phyloP scores from a whole-genome alignment of 192 early-diverging fungal species.

The Rhizophagus clarus region DNA sequence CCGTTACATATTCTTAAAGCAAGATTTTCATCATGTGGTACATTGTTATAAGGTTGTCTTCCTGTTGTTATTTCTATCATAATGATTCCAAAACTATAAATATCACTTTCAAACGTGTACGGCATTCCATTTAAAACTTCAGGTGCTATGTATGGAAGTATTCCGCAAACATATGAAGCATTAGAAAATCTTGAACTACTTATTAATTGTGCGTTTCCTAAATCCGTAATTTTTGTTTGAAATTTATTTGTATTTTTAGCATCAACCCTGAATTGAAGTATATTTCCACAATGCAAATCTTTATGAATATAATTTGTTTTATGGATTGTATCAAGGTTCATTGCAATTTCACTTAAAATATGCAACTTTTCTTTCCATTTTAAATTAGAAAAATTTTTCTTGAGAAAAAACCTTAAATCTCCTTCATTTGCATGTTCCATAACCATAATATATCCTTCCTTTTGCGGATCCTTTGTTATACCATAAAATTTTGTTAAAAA shows the following conservation, averaged over 20 bases:
- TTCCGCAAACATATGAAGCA: conserved; percentile 32
- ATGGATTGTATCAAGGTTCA: conserved; percentile 26
- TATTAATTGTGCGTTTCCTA: conserved; percentile 23
- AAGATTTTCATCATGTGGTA: not conserved
- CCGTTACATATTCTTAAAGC: conserved; percentile 6
- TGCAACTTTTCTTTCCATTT: conserved; percentile 4
- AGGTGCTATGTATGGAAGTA: conserved; percentile 46
- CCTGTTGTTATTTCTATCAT: conserved; percentile 46
- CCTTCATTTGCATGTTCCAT: not conserved
- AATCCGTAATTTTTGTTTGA: conserved; percentile 34
- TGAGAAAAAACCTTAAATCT: not conserved
- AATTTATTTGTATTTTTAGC: conserved; percentile 29
- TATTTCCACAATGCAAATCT: conserved; percentile 32
- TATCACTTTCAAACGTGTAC: conserved; percentile 40
- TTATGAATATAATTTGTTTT: conserved; percentile 38
- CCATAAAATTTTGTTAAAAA: not conserved
- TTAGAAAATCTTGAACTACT: conserved; percentile 26
- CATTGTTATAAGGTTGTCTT: conserved; percentile 32
- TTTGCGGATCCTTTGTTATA: conserved; percentile 1
- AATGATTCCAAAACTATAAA: conserved; percentile 46
- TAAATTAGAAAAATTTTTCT: not conserved
- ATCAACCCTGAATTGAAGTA: not conserved
- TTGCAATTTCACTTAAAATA: not conserved
- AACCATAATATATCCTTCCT: conserved; percentile 6
- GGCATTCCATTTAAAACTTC: conserved; percentile 37